Conservation (phyloP, 78 protist genomes). For the Polysphondylium violaceum region DNA sequence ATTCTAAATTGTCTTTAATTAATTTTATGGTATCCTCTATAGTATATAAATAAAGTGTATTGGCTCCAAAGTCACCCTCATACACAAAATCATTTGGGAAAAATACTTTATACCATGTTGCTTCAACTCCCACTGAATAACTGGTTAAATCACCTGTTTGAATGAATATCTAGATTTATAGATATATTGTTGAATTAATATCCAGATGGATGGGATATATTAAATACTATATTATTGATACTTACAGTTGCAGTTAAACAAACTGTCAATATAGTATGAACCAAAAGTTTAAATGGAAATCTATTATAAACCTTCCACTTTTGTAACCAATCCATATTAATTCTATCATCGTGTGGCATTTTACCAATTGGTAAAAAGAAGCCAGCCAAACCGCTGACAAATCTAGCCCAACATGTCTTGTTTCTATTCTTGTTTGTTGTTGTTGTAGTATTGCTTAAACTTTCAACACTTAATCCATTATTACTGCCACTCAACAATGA, state of each 20-base stretch:
- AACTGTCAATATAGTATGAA: conserved; percentile 52
- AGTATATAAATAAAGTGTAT: conserved; percentile 37
- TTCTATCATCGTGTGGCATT: conserved; percentile 78
- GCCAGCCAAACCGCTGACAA: no score
- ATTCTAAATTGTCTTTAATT: conserved; percentile 17
- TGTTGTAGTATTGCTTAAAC: no score
- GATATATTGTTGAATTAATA: no score
- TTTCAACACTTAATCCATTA: no score
- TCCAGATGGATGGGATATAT: no score
- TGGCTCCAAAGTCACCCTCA: conserved; percentile 57
- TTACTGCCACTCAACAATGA: no score
- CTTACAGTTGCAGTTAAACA: conserved; percentile 68
- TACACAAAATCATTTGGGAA: conserved; percentile 65
- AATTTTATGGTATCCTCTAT: conserved; percentile 34
- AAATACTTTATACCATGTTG: conserved; percentile 59
- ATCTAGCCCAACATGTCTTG: no score
- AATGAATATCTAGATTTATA: conserved; percentile 48
- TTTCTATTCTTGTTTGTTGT: no score
- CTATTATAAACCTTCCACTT: conserved; percentile 77
- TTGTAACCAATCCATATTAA: conserved; percentile 77
- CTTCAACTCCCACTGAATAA: conserved; percentile 53
- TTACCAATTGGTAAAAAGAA: conserved; percentile 64
- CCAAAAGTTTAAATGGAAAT: conserved; percentile 63
- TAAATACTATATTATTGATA: no score
- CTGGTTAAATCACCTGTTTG: conserved; percentile 72